phyloP scores from a whole-genome alignment of 140 eudicot genomes.

The Oenanthe javanica region DNA sequence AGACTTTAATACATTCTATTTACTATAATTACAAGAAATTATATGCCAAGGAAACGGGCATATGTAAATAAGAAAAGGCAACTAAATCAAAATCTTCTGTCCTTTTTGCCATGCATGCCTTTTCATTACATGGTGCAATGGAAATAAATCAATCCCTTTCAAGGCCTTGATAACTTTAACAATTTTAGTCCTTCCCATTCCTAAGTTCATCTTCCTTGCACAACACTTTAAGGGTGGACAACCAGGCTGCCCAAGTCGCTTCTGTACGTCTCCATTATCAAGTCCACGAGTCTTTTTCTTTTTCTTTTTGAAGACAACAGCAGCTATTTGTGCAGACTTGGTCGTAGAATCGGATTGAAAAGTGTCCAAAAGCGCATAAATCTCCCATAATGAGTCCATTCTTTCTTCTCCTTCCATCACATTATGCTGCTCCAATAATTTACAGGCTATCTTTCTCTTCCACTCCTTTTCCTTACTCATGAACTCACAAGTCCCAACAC shows the following conservation, averaged over 20 bases:
- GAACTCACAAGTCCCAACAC: constrained; percentile 56
- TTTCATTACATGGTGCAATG: constrained; percentile 43
- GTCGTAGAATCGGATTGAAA: constrained; percentile 37
- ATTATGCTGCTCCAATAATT: constrained; percentile 55
- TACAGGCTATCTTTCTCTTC: constrained; percentile 81
- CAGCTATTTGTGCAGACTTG: constrained; percentile 16
- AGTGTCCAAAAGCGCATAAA: background rate
- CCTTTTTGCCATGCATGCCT: constrained; percentile 5
- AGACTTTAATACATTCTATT: background rate
- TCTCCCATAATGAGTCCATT: constrained; percentile 92
- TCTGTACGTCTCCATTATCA: constrained; percentile 32
- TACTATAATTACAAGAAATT: background rate
- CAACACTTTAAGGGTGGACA: constrained; percentile 68
- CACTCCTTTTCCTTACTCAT: constrained; percentile 92
- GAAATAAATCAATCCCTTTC: constrained; percentile 75
- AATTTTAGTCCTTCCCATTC: constrained; percentile 67
- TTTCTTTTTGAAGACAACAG: constrained; percentile 7
- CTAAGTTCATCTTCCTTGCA: constrained; percentile 69
- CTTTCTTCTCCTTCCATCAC: constrained; percentile 52
- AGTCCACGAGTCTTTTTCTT: background rate
- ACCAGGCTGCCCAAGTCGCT: constrained; percentile 42
- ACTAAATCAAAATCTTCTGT: constrained; percentile 2
- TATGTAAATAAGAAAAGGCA: background rate
- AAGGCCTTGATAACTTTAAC: constrained; percentile 61
- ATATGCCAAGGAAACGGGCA: background rate